These are phyloP conservation scores for Fusarium poae DNA, from an alignment of 2,329 filamentous ascomycete genomes.

Conservation along the genomic window DNA sequence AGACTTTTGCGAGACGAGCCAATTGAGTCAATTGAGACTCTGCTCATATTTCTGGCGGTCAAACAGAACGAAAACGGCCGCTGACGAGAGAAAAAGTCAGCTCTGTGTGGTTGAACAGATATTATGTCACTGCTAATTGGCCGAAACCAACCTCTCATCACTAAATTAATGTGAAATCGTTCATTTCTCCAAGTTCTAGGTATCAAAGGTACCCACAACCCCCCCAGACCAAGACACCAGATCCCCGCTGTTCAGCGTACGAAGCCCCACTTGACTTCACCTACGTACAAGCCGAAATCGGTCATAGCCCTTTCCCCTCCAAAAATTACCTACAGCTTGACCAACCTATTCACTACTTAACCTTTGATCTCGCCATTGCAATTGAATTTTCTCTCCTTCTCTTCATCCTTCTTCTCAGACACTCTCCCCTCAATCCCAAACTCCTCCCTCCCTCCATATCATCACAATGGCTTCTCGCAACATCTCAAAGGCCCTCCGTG, in stretches of 20 bases:
- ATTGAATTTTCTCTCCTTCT: constrained; percentile 29
- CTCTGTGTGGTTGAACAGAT: constrained; percentile 24
- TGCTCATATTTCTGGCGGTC: constrained; percentile 1
- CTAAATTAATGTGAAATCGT: neutral
- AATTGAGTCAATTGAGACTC: neutral
- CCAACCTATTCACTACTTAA: constrained; percentile 44
- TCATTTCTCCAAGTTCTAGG: constrained; percentile 10
- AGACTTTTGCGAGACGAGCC: neutral
- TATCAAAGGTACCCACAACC: constrained; percentile 18
- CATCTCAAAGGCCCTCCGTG: constrained; percentile 76
- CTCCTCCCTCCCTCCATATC: constrained; percentile 43
- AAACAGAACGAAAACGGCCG: constrained; percentile 12
- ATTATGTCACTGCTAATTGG: constrained; percentile 28
- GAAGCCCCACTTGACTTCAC: constrained; percentile 31
- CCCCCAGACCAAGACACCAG: constrained; percentile 32
- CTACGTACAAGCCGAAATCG: constrained; percentile 47
- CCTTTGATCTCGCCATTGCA: constrained; percentile 45
- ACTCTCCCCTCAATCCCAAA: constrained; percentile 42
- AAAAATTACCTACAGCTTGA: constrained; percentile 22
- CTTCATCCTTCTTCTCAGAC: constrained; percentile 50
- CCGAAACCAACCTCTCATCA: constrained; percentile 4
- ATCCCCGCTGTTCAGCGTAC: constrained; percentile 38
- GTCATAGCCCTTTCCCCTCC: constrained; percentile 32
- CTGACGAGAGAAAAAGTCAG: constrained; percentile 17
- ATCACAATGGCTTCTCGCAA: constrained; percentile 81